Conservation (phyloP, 805 yeast genomes). For the Scheffersomyces spartinae region DNA sequence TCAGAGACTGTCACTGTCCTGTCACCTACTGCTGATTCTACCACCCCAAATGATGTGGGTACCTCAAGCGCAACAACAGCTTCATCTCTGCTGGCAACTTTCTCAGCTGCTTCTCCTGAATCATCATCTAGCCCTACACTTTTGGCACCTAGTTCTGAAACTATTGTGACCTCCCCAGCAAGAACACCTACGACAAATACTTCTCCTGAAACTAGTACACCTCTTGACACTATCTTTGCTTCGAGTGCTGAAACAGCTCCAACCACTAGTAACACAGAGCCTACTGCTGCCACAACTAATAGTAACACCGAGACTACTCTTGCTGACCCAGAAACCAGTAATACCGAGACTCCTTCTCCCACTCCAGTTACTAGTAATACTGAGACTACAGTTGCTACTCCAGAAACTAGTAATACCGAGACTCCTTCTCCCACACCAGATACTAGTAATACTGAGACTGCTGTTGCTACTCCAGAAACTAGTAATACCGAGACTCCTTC, state of each 20-base stretch:
- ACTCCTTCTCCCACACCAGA: conserved; percentile 4
- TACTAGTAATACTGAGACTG: conserved; percentile 3
- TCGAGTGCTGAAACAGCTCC: conserved; percentile 1
- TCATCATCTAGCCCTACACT: conserved; percentile 1
- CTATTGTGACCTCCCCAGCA: conserved; percentile 1
- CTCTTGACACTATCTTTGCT: conserved; percentile 1
- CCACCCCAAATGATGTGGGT: too few species aligned
- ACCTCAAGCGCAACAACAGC: conserved; percentile 1
- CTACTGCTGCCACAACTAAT: not conserved
- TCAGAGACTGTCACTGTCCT: too few species aligned
- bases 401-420: conserved; percentile 7
- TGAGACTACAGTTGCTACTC: conserved; percentile 7
- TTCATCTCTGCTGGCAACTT: conserved; percentile 3
- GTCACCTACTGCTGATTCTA: too few species aligned
- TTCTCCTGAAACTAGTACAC: conserved; percentile 1
- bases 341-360: conserved; percentile 1
- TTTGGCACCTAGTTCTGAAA: conserved; percentile 4
- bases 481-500: conserved; percentile 8
- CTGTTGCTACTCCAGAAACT: conserved; percentile 7
- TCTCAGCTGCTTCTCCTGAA: conserved; percentile 3
- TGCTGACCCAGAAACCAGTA: not conserved
- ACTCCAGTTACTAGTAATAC: conserved; percentile 2
- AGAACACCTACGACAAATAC: not conserved
- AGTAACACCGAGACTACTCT: not conserved
- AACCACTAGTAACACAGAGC: not conserved